Evolutionary conservation across 257 asterid genomes (phyloP), one percentile per base, ranked within the genome.

Genomic region (Leptodermis oblonga): DNA sequence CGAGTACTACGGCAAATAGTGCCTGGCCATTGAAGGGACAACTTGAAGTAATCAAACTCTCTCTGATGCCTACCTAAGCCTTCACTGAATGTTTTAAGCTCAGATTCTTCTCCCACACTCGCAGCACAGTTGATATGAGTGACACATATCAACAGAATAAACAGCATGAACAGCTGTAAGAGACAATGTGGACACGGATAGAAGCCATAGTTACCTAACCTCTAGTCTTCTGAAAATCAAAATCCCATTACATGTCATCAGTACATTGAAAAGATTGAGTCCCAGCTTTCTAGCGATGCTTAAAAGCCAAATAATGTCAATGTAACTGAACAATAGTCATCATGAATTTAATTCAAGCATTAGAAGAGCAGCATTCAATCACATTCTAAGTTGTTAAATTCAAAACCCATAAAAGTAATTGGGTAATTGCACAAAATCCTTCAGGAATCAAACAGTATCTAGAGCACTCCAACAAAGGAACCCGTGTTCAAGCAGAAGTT

Each of bases 21-120:
- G 62, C 86, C 95, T 36, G 96, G 96, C 98, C 96, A 92, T 72
- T 82, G 92, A 64, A 92, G 92, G 54, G 96, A 76, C 56, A 92
- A 79, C 86, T 75, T 78, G 80, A 87, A 89, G 77, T 83, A 92
- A 78, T 92, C 98, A 49, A 92, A 92, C 71, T 82, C 92, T 79
- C 96, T 83, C 79, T 82, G 95, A 7, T 70, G 18, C 66, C 54
- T 64, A 31, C 25, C 72, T 39, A 33, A 8, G 12, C 65, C 70
- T 53, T 73, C 76, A 69, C 81, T 81, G 52, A 54, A 46, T 37
- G 37, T 43, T 31, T 36, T 71, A 34, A 70, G 65, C n/a, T 14
- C 61, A 1, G 75, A 17, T 31, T 69, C 60, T 66, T 69, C 83
- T 61, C 77, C 81, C 18, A 53, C 36, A 52, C 55, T 83, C 73